Evolutionary conservation across 305 asterid species (phyloP).

Genomic region (Fraxinus floribunda): DNA sequence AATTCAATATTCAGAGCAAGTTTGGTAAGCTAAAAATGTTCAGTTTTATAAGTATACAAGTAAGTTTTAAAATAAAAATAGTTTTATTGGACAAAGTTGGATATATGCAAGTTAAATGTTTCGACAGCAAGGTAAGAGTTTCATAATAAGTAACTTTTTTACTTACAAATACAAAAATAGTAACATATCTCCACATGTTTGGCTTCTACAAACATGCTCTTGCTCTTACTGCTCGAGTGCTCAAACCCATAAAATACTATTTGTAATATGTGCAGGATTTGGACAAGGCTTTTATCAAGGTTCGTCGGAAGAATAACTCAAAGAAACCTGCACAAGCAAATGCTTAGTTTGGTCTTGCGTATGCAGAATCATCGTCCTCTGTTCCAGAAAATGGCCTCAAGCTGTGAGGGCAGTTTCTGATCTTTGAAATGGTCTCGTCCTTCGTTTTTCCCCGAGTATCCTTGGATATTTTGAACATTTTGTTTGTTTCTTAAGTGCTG

Average conservation of each 20-base stretch:
- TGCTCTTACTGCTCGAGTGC: neutral
- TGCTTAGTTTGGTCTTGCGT: conserved; percentile 18
- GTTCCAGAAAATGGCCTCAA: neutral
- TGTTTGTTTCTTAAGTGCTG: neutral
- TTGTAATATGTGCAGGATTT: conserved; percentile 52
- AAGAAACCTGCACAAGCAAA: conserved; percentile 56
- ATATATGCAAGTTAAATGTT: neutral
- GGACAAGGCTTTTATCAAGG: conserved; percentile 72
- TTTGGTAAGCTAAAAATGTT: neutral
- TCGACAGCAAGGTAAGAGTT: neutral
- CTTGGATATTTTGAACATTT: neutral
- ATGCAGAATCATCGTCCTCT: neutral
- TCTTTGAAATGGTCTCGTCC: neutral
- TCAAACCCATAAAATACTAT: neutral
- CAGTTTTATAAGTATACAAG: neutral
- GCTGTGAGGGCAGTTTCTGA: neutral
- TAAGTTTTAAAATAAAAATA: too few species aligned
- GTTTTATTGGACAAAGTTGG: neutral
- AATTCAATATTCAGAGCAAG: neutral
- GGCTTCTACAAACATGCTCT: neutral
- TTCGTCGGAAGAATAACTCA: conserved; percentile 78
- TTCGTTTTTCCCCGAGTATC: neutral
- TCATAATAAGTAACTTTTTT: too few species aligned
- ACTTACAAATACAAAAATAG: neutral
- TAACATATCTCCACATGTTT: neutral